phyloP scores from a whole-genome alignment of 139 green algal species.

The Yamagishiella unicocca region DNA sequence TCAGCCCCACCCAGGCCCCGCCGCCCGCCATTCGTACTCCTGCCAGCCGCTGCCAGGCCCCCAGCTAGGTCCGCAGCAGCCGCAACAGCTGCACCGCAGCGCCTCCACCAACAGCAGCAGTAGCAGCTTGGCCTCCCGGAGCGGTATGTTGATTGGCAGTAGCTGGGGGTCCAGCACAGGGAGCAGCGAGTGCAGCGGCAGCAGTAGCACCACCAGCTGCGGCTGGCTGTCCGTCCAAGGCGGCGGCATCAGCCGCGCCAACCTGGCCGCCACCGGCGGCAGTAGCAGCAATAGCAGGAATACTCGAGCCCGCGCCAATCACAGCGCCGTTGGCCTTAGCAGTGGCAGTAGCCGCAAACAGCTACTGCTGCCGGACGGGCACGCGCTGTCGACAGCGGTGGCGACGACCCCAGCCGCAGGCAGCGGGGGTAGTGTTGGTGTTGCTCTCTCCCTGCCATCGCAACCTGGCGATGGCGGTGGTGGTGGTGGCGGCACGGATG shows the following conservation, averaged over 20 bases:
- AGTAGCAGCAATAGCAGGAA: background rate
- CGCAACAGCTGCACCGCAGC: background rate
- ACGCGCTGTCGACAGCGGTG: too few species aligned
- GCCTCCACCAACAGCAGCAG: background rate
- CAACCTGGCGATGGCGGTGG: background rate
- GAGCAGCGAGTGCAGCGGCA: slow-evolving; percentile 3
- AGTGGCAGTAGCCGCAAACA: too few species aligned
- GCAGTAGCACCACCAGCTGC: background rate
- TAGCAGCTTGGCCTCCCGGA: background rate
- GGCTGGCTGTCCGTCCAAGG: background rate
- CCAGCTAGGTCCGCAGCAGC: too few species aligned
- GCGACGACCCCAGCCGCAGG: too few species aligned
- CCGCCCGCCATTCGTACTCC: too few species aligned
- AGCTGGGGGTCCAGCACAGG: slow-evolving; percentile 18
- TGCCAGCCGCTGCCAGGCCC: too few species aligned
- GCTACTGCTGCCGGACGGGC: too few species aligned
- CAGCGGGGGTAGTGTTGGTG: too few species aligned
- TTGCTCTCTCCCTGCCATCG: too few species aligned
- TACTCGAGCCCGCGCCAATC: background rate
- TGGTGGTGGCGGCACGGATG: background rate
- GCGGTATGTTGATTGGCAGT: background rate
- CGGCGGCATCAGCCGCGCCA: background rate
- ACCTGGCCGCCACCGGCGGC: background rate
- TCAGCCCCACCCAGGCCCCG: too few species aligned
- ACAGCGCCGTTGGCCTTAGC: background rate